Conservation (phyloP, 192 early-diverging fungal genomes). For the Backusella tuberculispora region DNA sequence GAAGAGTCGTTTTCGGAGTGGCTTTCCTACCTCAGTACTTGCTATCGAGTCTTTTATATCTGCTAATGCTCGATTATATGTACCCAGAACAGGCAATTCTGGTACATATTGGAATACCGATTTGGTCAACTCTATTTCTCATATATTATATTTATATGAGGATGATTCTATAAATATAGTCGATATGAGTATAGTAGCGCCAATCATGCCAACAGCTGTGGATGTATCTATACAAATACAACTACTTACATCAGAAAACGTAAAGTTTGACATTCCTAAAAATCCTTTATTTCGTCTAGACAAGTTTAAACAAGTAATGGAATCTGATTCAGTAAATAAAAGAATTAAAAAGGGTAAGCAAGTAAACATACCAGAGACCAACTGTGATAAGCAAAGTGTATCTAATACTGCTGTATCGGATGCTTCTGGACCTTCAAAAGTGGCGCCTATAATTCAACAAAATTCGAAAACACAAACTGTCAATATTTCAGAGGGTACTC, state of each 20-base stretch:
- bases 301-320: background rate
- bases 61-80: background rate
- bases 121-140: background rate
- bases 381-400: background rate
- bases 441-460: background rate
- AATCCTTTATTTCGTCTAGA: background rate
- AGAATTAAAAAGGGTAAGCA: background rate
- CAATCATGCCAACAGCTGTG: background rate
- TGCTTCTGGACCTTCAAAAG: background rate
- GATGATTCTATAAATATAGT: background rate
- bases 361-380: too few relatives aligned
- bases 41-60: conserved; percentile 6
- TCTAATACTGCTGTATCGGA: background rate
- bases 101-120: background rate
- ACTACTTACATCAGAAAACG: background rate
- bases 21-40: background rate
- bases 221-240: conserved; percentile 1
- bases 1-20: background rate
- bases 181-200: background rate
- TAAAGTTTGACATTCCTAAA: background rate
- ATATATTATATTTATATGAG: conserved; percentile 14
- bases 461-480: background rate
- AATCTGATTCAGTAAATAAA: background rate
- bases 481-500: background rate
- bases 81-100: background rate